Evolutionary conservation across 2,329 filamentous ascomycete species (phyloP).

Genomic region (Trichophyton benhamiae): DNA sequence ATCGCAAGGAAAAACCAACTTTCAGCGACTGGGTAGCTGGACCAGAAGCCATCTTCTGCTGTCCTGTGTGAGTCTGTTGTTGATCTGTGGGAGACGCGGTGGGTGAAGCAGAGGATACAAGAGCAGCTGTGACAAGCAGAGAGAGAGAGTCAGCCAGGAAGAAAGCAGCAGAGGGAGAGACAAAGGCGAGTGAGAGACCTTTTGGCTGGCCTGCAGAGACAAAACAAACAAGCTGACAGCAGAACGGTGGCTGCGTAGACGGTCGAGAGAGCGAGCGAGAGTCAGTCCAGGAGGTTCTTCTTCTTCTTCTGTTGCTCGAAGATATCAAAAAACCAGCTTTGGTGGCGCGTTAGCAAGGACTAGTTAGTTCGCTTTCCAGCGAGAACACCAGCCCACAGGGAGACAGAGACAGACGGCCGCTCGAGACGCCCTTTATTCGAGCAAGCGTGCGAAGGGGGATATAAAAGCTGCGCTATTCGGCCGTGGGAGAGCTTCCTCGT

Average conservation of each 20-base stretch:
- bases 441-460: no score
- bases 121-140: no score
- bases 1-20: slow-evolving; percentile 41
- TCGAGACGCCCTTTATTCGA: no score
- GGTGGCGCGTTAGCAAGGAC: not conserved
- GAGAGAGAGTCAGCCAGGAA: not conserved
- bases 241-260: no score
- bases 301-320: not conserved
- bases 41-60: slow-evolving; percentile 55
- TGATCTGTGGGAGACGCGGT: slow-evolving; percentile 12
- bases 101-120: not conserved
- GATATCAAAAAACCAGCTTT: not conserved
- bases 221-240: not conserved
- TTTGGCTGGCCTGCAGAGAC: not conserved
- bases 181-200: not conserved
- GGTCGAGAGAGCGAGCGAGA: no score
- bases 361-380: not conserved
- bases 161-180: not conserved
- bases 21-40: slow-evolving; percentile 83
- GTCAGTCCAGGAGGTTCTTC: not conserved
- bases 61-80: slow-evolving; percentile 6
- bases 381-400: not conserved
- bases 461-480: not conserved
- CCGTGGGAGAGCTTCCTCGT: not conserved
- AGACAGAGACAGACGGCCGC: not conserved